A percentile compares a stretch with the other conserved stretches of the same genome.
phyloP scores from a whole-genome alignment of 2,329 filamentous ascomycete genomes.

The Trichoderma oligosporum region DNA sequence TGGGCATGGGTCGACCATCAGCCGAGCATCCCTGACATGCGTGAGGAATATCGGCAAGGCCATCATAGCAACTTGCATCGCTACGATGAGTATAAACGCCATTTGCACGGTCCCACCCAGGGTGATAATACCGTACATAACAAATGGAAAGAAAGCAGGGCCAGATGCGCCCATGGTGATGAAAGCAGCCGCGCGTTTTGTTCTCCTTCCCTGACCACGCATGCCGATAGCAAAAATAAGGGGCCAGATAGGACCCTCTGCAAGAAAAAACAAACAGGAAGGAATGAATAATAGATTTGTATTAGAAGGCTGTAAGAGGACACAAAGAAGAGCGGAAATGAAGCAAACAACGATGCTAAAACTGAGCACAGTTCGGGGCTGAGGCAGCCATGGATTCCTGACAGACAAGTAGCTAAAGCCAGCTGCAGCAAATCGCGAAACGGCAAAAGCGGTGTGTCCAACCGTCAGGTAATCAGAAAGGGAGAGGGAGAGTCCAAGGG shows the following conservation, averaged over 20 bases:
- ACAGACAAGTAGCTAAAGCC: constrained; percentile 58
- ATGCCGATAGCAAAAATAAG: constrained; percentile 77
- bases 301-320: constrained; percentile 43
- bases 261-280: constrained; percentile 69
- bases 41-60: constrained; percentile 50
- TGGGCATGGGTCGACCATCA: constrained; percentile 39
- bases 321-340: constrained; percentile 49
- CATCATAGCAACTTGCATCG: constrained; percentile 44
- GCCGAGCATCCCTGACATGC: constrained; percentile 44
- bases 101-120: constrained; percentile 57
- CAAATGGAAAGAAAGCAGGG: constrained; percentile 69
- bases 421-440: constrained; percentile 67
- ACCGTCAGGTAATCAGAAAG: constrained; percentile 66
- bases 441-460: constrained; percentile 67
- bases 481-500: constrained; percentile 48
- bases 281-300: constrained; percentile 55
- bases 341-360: constrained; percentile 60
- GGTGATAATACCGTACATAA: constrained; percentile 65
- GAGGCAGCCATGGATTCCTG: constrained; percentile 49
- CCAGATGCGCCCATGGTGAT: constrained; percentile 74
- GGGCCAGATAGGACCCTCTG: constrained; percentile 78
- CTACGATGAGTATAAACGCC: constrained; percentile 61
- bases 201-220: constrained; percentile 73
- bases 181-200: constrained; percentile 72
- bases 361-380: constrained; percentile 66